Evolutionary conservation across 495 filamentous ascomycete species (phyloP).

Genomic region (Parmelia sp.): DNA sequence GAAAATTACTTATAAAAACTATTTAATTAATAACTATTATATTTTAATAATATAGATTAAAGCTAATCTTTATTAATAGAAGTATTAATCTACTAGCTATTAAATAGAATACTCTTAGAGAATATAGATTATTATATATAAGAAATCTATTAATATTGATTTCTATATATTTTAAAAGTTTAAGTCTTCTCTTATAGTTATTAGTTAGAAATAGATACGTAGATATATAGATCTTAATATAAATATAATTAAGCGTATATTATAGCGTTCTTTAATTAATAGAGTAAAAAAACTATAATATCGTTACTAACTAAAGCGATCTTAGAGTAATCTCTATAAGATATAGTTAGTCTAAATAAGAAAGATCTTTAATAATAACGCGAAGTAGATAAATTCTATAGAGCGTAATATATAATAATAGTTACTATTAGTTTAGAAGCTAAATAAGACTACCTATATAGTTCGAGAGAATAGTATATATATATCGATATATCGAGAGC

Average conservation of each 20-base stretch:
- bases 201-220: not conserved
- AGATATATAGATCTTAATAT: no score
- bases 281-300: not conserved
- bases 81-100: not conserved
- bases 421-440: not conserved
- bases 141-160: not conserved
- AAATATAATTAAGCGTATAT: no score
- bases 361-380: not conserved
- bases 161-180: not conserved
- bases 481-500: not conserved
- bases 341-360: not conserved
- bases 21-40: not conserved
- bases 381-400: not conserved
- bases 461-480: not conserved
- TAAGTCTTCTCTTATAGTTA: not conserved
- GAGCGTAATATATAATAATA: not conserved
- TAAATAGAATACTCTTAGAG: not conserved
- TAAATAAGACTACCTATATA: not conserved
- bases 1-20: not conserved
- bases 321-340: not conserved
- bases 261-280: not conserved
- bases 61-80: not conserved
- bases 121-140: no score
- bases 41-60: not conserved
- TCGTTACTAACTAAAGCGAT: not conserved